Evolutionary conservation across 73 alveolate genomes (phyloP).

Genomic region (Paramecium octaurelia): DNA sequence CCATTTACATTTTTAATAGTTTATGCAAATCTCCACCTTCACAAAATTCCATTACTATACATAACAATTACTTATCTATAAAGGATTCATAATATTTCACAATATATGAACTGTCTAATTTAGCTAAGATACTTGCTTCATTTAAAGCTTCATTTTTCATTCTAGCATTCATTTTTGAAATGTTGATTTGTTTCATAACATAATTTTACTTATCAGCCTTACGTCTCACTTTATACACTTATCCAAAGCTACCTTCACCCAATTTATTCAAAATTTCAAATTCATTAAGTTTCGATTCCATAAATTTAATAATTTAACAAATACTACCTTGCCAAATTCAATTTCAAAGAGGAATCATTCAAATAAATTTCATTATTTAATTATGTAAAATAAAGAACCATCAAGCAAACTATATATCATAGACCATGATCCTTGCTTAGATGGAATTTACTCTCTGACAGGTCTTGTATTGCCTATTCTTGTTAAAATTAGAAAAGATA

Average conservation of each 20-base stretch:
- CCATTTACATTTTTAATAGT: slow-evolving; percentile 65
- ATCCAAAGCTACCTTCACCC: slow-evolving; percentile 78
- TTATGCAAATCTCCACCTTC: slow-evolving; percentile 89
- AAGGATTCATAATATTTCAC: slow-evolving; percentile 87
- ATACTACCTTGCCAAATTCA: not conserved
- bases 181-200: slow-evolving; percentile 60
- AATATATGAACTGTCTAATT: slow-evolving; percentile 74
- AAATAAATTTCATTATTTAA: not conserved
- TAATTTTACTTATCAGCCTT: slow-evolving; percentile 44
- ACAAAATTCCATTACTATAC: slow-evolving; percentile 91
- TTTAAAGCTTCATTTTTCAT: slow-evolving; percentile 80
- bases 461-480: not conserved
- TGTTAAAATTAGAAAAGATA: not conserved
- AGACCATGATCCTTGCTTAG: slow-evolving; percentile 37
- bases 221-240: slow-evolving; percentile 70
- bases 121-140: slow-evolving; percentile 84
- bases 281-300: slow-evolving; percentile 61
- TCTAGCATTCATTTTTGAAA: slow-evolving; percentile 52
- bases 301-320: not conserved
- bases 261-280: slow-evolving; percentile 70
- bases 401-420: not conserved
- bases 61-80: slow-evolving; percentile 67
- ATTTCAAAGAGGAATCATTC: not conserved
- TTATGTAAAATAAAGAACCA: not conserved
- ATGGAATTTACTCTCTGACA: not conserved